Percentiles rank a stretch among this genome's conserved stretches.
Conservation (phyloP, 1,139 yeast genomes). For the Taphrina flavorubra region DNA sequence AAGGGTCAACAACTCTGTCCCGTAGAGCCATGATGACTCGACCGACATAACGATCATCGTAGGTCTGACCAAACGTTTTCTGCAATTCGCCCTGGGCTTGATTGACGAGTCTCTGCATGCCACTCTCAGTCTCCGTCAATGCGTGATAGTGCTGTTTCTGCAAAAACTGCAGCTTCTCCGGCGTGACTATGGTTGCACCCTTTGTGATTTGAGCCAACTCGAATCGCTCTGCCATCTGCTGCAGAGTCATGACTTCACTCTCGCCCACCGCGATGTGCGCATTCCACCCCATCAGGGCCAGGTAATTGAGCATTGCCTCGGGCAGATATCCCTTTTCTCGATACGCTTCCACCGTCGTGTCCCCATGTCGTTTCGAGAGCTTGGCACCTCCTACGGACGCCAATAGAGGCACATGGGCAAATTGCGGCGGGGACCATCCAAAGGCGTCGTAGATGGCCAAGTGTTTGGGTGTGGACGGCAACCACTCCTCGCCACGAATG, state of each 20-base stretch:
- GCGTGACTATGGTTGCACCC: constrained; percentile 92
- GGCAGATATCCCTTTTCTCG: constrained; percentile 66
- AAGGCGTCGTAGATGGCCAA: constrained; percentile 83
- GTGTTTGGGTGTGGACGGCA: constrained; percentile 94
- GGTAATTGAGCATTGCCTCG: constrained; percentile 84
- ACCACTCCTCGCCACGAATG: constrained; percentile 96
- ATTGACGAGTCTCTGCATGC: constrained; percentile 19
- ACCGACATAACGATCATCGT: constrained; percentile 32
- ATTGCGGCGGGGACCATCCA: constrained; percentile 83
- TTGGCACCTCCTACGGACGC: constrained; percentile 78
- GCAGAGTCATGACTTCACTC: constrained; percentile 64
- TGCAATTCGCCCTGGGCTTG: constrained; percentile 20
- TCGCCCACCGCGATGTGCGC: constrained; percentile 40
- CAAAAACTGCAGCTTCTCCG: constrained; percentile 72
- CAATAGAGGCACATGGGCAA: constrained; percentile 85
- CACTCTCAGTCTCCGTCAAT: constrained; percentile 22
- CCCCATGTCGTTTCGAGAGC: constrained; percentile 84
- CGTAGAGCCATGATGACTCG: constrained; percentile 32
- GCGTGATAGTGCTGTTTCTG: constrained; percentile 53
- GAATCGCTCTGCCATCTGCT: constrained; percentile 60
- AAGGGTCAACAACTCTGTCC: constrained; percentile 33
- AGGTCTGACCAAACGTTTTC: constrained; percentile 9
- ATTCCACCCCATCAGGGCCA: constrained; percentile 93
- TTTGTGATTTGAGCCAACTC: constrained; percentile 74
- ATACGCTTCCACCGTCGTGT: constrained; percentile 62